These are phyloP conservation scores for Penicillium ochrochloron DNA, from an alignment of 495 filamentous ascomycete species.

Conservation along the genomic window DNA sequence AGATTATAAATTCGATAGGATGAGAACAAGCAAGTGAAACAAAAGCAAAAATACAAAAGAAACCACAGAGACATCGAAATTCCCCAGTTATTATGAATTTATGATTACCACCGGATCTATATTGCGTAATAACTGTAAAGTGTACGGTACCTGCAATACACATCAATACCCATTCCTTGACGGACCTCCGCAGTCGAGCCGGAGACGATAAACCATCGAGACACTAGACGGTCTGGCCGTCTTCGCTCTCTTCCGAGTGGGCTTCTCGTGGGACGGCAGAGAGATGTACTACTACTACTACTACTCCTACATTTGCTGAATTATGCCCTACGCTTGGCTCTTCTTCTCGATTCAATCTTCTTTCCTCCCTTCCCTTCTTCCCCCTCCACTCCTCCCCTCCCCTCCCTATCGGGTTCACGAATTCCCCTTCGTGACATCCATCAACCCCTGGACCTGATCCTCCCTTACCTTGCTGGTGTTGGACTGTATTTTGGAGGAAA, in stretches of 20 bases:
- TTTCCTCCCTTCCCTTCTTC: slow-evolving; percentile 7
- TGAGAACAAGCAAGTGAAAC: neutral
- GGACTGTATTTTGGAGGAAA: neutral
- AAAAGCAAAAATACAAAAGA: neutral
- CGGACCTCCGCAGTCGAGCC: neutral
- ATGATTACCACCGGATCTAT: neutral
- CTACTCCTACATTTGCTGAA: slow-evolving; percentile 10
- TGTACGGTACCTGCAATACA: neutral
- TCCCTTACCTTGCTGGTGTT: neutral
- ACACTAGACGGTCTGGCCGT: neutral
- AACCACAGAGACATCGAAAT: neutral
- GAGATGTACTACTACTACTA: slow-evolving; percentile 7
- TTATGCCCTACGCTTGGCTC: slow-evolving; percentile 5
- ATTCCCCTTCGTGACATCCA: slow-evolving; percentile 11
- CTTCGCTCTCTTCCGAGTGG: slow-evolving; percentile 25
- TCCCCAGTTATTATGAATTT: neutral
- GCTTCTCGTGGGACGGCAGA: slow-evolving; percentile 31
- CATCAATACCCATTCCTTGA: neutral
- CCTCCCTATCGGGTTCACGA: slow-evolving; percentile 9
- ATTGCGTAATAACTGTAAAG: neutral
- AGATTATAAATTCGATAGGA: neutral
- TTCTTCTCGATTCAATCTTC: neutral
- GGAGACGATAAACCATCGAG: neutral
- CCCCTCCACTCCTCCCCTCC: neutral
- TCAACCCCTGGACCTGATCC: neutral